Evolutionary conservation across 2,329 filamentous ascomycete species (phyloP).

Genomic region (Neofusicoccum laricinum): DNA sequence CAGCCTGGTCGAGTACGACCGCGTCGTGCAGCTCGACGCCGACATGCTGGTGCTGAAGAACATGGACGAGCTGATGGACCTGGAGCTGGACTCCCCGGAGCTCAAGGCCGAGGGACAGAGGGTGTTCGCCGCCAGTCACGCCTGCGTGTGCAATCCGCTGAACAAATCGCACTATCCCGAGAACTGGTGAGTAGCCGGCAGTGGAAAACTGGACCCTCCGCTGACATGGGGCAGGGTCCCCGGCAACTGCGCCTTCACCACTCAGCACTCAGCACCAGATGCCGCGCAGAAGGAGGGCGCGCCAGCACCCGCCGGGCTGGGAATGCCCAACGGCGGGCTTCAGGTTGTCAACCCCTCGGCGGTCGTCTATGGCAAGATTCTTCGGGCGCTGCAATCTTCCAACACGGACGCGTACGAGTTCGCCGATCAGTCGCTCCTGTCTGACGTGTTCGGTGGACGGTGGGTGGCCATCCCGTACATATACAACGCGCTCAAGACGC

Average conservation of each 20-base stretch:
- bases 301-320: conserved; percentile 49
- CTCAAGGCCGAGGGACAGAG: conserved; percentile 53
- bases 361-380: conserved; percentile 52
- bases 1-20: conserved; percentile 69
- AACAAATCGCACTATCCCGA: conserved; percentile 74
- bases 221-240: conserved; percentile 42
- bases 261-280: conserved; percentile 52
- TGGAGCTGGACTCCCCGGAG: conserved; percentile 63
- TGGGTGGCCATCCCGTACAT: conserved; percentile 60
- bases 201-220: not conserved
- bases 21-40: conserved; percentile 80
- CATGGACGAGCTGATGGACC: conserved; percentile 91
- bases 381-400: conserved; percentile 44
- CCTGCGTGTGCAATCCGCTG: conserved; percentile 82
- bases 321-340: conserved; percentile 60
- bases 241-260: conserved; percentile 60
- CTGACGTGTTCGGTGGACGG: conserved; percentile 55
- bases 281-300: conserved; percentile 53
- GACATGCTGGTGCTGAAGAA: conserved; percentile 82
- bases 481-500: conserved; percentile 62
- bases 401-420: conserved; percentile 55
- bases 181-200: conserved; percentile 54
- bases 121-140: conserved; percentile 80
- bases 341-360: conserved; percentile 60
- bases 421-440: conserved; percentile 57